Conservation (phyloP, 352 stramenopile species). For the Globisporangium lucens region DNA sequence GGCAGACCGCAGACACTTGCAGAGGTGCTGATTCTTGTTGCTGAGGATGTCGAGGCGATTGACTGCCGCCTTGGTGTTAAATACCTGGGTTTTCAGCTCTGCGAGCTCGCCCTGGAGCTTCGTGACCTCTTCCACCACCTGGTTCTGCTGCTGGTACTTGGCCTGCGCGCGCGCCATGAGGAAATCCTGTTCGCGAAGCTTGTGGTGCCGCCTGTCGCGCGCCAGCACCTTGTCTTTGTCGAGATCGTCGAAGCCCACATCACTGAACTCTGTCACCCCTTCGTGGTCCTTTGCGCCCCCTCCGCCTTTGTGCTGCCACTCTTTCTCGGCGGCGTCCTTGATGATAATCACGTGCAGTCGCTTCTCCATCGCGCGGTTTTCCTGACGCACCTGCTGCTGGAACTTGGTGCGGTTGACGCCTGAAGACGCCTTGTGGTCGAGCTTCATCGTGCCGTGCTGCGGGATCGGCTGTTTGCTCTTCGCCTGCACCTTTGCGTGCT, state of each 20-base stretch:
- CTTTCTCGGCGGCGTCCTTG: neutral
- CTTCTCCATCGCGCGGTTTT: constrained; percentile 59
- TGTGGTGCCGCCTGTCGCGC: constrained; percentile 36
- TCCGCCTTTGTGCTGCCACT: constrained; percentile 11
- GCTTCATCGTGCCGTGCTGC: constrained; percentile 39
- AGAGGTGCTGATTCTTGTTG: constrained; percentile 57
- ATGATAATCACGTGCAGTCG: constrained; percentile 37
- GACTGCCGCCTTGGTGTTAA: constrained; percentile 33
- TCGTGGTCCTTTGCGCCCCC: neutral
- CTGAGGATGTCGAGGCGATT: constrained; percentile 46
- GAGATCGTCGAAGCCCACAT: constrained; percentile 20
- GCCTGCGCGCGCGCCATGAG: constrained; percentile 54
- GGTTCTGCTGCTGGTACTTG: constrained; percentile 55
- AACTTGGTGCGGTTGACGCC: constrained; percentile 63
- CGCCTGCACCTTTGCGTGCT: constrained; percentile 29
- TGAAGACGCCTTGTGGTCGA: constrained; percentile 55
- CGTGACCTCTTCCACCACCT: constrained; percentile 51
- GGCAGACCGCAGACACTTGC: constrained; percentile 35
- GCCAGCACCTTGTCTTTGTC: constrained; percentile 49
- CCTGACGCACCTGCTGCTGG: constrained; percentile 37
- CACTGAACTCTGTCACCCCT: constrained; percentile 11
- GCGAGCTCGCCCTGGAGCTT: constrained; percentile 42
- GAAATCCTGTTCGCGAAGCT: constrained; percentile 53
- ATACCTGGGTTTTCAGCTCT: constrained; percentile 34
- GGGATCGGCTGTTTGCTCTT: constrained; percentile 38